Conservation (phyloP, 495 filamentous ascomycete genomes). For the Lasiosphaeria hispida region DNA sequence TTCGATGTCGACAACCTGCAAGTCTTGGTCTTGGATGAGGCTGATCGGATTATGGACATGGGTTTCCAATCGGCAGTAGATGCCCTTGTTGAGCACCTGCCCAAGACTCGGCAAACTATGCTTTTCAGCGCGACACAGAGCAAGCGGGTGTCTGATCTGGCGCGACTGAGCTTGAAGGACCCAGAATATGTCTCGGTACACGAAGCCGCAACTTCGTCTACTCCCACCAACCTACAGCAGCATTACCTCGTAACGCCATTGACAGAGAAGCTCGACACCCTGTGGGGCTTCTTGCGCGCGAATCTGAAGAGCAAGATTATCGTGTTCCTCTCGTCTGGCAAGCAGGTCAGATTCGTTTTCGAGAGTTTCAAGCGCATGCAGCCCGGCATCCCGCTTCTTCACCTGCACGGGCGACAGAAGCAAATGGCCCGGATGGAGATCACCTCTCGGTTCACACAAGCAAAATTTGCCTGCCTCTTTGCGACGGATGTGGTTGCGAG, state of each 20-base stretch:
- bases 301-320: conserved; percentile 91
- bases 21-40: conserved; percentile 93
- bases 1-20: conserved; percentile 89
- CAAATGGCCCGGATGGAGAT: conserved; percentile 84
- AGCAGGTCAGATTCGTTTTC: conserved; percentile 93
- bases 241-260: conserved; percentile 85
- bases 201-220: conserved; percentile 75
- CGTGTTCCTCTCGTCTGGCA: conserved; percentile 90
- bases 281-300: conserved; percentile 86
- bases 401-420: conserved; percentile 93
- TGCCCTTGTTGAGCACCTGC: conserved; percentile 90
- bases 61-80: conserved; percentile 90
- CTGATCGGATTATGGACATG: conserved; percentile 97
- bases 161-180: conserved; percentile 79
- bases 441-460: conserved; percentile 71
- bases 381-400: conserved; percentile 90
- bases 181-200: conserved; percentile 96
- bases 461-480: conserved; percentile 83
- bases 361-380: conserved; percentile 92
- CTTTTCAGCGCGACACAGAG: conserved; percentile 97
- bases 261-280: conserved; percentile 80
- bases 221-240: conserved; percentile 80
- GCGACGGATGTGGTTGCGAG: conserved; percentile 92
- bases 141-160: conserved; percentile 87
- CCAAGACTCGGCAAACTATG: conserved; percentile 82